Base-by-base conservation (phyloP, 73 alveolate genomes). In the Paramecium biaurelia region DNA sequence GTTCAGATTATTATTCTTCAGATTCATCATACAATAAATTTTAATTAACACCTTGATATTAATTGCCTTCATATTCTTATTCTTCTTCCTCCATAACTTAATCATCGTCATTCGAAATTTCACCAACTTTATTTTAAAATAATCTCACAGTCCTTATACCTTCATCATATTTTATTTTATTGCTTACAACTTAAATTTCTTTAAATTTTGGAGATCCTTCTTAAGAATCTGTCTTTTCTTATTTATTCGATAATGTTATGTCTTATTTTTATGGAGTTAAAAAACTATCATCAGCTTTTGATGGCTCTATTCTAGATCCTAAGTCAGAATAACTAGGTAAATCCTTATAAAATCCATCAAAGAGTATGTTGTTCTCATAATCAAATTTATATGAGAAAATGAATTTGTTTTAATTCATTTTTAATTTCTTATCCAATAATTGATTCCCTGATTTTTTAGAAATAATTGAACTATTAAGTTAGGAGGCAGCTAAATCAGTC, bases 21-120 rank as follows among this genome's bases (percentile, higher is more conserved):
- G 45, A 30, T 23, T 79, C 90, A 79, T 79, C 90, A 20, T 79
- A 79, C 7, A 79, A 34, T 79, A 47, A 41, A 79, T 47, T 79
- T 45, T 79, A 4, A 21, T 43, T 43, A 11, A 43, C 70, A 1
- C 90, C 90, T 41, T 26, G 4, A 42, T 47, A 79, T 79, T 79
- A 45, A 79, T 79, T 79, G 9, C 90, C 90, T 24, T 79, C 90
- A 20, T 79, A 79, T 45, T 79, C 90, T 79, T 79, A 18, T 79
- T 79, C 90, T 43, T 79, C 90, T 12, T 79, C 90, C 12, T 79
- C 90, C 70, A 79, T 47, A 5, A 47, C 34, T 79, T 43, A 43
- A 38, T 79, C 90, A 47, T 79, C 90, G 5, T 79, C 90, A 43
- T 43, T 41, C 7, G 20, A 24, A 11, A 79, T 79, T 23, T 79